Evolutionary conservation across 768 basidiomycete species (phyloP).

Genomic region (Pisolithus orientalis): DNA sequence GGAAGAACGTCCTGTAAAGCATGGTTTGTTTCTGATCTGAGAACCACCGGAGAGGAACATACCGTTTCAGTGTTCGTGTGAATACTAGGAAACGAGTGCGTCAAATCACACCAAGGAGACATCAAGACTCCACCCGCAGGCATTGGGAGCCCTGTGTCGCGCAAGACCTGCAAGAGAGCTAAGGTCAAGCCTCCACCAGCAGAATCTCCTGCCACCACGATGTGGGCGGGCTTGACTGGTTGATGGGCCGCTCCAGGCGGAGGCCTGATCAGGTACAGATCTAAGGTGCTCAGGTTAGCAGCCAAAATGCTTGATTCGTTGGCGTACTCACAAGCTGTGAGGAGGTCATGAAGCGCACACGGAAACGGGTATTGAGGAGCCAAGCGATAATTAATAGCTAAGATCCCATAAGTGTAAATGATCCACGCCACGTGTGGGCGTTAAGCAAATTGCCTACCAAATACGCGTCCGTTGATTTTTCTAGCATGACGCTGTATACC

Average conservation of each 20-base stretch:
- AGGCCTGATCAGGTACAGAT: conserved; percentile 85
- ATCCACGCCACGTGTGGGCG: neutral
- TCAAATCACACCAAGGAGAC: conserved; percentile 92
- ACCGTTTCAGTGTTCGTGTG: conserved; percentile 82
- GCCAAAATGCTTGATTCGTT: neutral
- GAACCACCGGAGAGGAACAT: conserved; percentile 12
- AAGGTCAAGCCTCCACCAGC: conserved; percentile 87
- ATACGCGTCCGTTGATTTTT: conserved; percentile 88
- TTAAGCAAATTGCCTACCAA: conserved; percentile 40
- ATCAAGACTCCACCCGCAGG: conserved; percentile 88
- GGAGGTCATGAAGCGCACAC: conserved; percentile 80
- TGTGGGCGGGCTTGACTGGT: conserved; percentile 73
- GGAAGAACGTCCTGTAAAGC: conserved; percentile 68
- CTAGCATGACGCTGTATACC: conserved; percentile 81
- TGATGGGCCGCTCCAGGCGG: conserved; percentile 72
- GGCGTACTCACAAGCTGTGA: conserved; percentile 70
- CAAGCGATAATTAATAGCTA: conserved; percentile 78
- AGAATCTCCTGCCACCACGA: conserved; percentile 87
- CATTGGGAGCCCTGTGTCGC: conserved; percentile 73
- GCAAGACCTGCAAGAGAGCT: conserved; percentile 79
- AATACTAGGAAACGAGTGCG: conserved; percentile 90
- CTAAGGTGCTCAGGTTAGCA: conserved; percentile 29
- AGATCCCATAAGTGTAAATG: conserved; percentile 10
- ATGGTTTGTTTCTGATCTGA: neutral
- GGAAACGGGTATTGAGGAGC: conserved; percentile 98